phyloP scores from a whole-genome alignment of 176 grass and related monocot genomes.

The Lolium multiflorum region DNA sequence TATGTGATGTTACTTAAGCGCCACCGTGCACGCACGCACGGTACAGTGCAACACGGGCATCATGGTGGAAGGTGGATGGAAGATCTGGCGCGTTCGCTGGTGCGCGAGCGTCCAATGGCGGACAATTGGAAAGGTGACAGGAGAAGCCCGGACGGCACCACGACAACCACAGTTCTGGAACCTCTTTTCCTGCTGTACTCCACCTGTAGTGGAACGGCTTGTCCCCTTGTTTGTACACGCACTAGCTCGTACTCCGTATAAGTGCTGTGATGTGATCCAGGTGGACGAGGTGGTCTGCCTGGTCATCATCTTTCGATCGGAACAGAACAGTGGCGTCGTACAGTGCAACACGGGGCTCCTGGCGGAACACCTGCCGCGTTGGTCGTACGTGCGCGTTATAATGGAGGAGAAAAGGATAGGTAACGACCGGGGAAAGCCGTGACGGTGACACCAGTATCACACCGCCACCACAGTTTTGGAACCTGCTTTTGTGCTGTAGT shows the following conservation, averaged over 20 bases:
- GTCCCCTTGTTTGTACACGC: background rate
- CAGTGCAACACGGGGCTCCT: background rate
- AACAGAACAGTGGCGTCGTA: background rate
- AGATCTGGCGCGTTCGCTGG: too few relatives aligned
- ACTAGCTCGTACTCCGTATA: background rate
- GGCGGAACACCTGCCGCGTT: background rate
- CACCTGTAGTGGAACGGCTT: background rate
- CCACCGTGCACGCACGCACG: too few relatives aligned
- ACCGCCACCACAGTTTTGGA: background rate
- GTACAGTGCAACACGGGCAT: too few relatives aligned
- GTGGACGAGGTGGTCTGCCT: background rate
- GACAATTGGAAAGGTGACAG: too few relatives aligned
- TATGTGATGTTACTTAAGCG: background rate
- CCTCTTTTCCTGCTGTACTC: background rate
- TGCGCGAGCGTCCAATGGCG: too few relatives aligned
- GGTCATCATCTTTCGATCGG: too few relatives aligned
- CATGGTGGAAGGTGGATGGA: too few relatives aligned
- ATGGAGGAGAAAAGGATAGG: background rate
- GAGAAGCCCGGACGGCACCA: background rate
- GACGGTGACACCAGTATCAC: background rate
- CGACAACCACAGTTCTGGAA: background rate
- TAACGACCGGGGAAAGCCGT: too few relatives aligned
- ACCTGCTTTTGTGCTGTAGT: background rate
- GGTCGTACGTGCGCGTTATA: background rate
- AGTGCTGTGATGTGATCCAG: background rate